These are phyloP conservation scores for Helichrysum umbraculigerum DNA, from an alignment of 129 eudicot genomes.

Conservation along the genomic window DNA sequence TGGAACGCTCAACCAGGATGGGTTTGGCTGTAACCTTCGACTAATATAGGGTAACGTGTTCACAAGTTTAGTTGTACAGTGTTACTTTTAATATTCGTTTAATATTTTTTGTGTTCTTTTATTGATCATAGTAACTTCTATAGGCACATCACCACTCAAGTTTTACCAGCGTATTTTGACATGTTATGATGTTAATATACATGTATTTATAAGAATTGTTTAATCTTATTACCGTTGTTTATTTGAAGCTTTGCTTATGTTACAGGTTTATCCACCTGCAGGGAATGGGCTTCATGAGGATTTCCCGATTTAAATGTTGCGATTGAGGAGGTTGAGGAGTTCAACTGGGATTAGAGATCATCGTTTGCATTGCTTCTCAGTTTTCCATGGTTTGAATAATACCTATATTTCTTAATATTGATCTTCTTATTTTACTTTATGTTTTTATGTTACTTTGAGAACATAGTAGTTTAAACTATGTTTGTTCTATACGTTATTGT, in stretches of 20 bases:
- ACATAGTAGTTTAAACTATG: too few relatives aligned
- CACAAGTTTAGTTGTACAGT: not conserved
- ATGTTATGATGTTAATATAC: constrained; percentile 18
- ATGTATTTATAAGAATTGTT: not conserved
- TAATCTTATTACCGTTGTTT: not conserved
- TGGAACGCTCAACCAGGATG: not conserved
- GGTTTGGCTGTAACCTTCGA: not conserved
- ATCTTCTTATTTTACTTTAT: too few relatives aligned
- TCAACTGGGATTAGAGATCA: too few relatives aligned
- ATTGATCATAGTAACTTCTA: not conserved
- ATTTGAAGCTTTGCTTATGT: constrained; percentile 15
- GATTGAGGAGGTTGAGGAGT: too few relatives aligned
- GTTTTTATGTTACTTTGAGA: too few relatives aligned
- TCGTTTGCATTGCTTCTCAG: too few relatives aligned
- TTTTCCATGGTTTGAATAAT: too few relatives aligned
- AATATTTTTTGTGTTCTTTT: too few relatives aligned
- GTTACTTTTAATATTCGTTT: not conserved
- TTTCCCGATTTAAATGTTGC: too few relatives aligned
- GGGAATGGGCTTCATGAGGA: too few relatives aligned
- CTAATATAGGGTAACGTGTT: not conserved
- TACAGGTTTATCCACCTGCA: constrained; percentile 7
- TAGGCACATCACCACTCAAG: not conserved
- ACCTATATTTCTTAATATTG: too few relatives aligned
- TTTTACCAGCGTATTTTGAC: not conserved
- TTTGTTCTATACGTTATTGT: too few relatives aligned